Conservation (phyloP, 805 yeast species). For the Komagataella phaffii region DNA sequence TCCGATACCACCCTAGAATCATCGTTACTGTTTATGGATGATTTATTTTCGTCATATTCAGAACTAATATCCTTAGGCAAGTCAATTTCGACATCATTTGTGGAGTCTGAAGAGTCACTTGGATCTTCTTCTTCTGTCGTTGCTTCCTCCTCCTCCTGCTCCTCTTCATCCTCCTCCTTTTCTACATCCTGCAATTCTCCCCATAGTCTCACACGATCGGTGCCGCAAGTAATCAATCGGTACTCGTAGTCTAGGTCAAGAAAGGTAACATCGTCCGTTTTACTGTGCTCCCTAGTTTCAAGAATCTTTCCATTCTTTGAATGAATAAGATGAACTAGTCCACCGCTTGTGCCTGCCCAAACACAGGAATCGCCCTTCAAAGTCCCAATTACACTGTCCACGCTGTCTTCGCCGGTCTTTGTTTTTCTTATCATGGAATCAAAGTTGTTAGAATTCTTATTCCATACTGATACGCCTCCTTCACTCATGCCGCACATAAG, state of each 20-base stretch:
- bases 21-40: neutral
- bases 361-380: constrained; percentile 41
- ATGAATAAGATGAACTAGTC: constrained; percentile 55
- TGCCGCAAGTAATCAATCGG: constrained; percentile 69
- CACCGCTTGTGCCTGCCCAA: constrained; percentile 77
- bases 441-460: constrained; percentile 49
- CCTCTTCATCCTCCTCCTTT: neutral
- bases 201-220: constrained; percentile 71
- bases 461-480: constrained; percentile 84
- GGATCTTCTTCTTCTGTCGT: neutral
- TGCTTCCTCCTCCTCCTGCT: neutral
- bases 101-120: neutral
- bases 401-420: constrained; percentile 50
- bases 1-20: neutral
- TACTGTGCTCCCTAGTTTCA: constrained; percentile 55
- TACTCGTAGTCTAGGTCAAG: constrained; percentile 76
- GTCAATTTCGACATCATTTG: constrained; percentile 17
- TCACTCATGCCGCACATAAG: constrained; percentile 82
- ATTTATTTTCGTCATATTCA: too few species aligned
- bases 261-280: constrained; percentile 58
- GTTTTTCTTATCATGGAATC: constrained; percentile 73
- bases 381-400: constrained; percentile 55
- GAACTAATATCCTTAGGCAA: too few species aligned
- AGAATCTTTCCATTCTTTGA: constrained; percentile 47
- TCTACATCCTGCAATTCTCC: neutral